phyloP scores from a whole-genome alignment of 73 alveolate genomes.

The Symbiodinium natans region DNA sequence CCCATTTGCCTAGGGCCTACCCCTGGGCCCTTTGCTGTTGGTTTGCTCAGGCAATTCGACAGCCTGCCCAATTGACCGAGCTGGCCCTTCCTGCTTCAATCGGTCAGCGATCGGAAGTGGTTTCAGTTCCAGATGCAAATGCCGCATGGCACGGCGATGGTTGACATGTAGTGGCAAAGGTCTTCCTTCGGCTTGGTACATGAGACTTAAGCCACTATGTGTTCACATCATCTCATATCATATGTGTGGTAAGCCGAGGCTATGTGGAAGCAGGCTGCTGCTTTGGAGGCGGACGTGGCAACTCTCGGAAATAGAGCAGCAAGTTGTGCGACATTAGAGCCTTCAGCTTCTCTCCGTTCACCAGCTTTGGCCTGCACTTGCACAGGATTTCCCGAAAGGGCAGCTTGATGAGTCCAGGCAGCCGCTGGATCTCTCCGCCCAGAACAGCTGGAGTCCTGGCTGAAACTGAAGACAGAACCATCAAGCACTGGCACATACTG shows the following conservation, averaged over 20 bases:
- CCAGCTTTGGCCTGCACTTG: background rate
- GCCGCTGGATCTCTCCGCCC: slow-evolving; percentile 65
- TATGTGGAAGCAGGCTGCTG: slow-evolving; percentile 45
- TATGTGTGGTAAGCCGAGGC: background rate
- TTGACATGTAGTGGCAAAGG: no score
- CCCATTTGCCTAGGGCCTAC: no score
- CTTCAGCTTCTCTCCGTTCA: background rate
- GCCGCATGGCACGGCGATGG: background rate
- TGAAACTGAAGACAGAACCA: background rate
- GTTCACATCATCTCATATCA: no score
- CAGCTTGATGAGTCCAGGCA: slow-evolving; percentile 53
- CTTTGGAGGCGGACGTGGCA: background rate
- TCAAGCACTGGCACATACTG: no score
- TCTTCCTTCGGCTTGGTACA: no score
- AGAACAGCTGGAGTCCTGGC: slow-evolving; percentile 83
- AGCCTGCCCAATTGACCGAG: background rate
- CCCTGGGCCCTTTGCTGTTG: no score
- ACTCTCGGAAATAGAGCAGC: background rate
- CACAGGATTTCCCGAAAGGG: slow-evolving; percentile 74
- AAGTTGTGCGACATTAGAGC: background rate
- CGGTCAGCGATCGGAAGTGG: background rate
- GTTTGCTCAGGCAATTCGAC: background rate
- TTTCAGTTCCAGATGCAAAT: background rate
- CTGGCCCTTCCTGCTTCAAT: background rate
- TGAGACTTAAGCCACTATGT: no score